phyloP scores from a whole-genome alignment of 345 rosid species.

The Boechera retrofracta region DNA sequence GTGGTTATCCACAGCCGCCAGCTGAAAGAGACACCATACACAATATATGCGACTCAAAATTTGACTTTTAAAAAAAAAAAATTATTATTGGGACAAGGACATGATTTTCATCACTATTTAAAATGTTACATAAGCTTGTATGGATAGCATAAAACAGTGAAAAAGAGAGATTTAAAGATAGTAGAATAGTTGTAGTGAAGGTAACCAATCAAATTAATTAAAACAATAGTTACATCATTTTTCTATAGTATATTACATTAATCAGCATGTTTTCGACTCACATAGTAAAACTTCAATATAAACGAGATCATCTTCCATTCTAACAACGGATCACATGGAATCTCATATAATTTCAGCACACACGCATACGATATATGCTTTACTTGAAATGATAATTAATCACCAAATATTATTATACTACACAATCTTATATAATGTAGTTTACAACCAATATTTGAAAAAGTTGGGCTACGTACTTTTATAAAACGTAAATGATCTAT shows the following conservation, averaged over 20 bases:
- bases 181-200: not conserved
- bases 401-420: not conserved
- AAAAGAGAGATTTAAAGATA: too few relatives aligned
- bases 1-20: constrained; percentile 30
- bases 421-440: constrained; percentile 14
- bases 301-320: constrained; percentile 28
- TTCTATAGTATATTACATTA: constrained; percentile 7
- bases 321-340: constrained; percentile 31
- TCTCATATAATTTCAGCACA: constrained; percentile 21
- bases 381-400: constrained; percentile 22
- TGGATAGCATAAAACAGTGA: too few relatives aligned
- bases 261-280: constrained; percentile 24
- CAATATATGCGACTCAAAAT: constrained; percentile 27
- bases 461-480: not conserved
- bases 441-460: not conserved
- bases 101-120: too few relatives aligned
- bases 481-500: not conserved
- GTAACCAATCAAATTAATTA: not conserved
- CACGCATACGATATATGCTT: constrained; percentile 40
- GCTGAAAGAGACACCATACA: constrained; percentile 40
- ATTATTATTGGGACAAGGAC: too few relatives aligned
- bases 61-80: not conserved
- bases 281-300: constrained; percentile 23
- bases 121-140: too few relatives aligned
- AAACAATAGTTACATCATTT: not conserved